Percentiles rank a stretch among this genome's conserved stretches.
Evolutionary conservation across 2,329 filamentous ascomycete species (phyloP).

Genomic region (Apiospora malaysiana): DNA sequence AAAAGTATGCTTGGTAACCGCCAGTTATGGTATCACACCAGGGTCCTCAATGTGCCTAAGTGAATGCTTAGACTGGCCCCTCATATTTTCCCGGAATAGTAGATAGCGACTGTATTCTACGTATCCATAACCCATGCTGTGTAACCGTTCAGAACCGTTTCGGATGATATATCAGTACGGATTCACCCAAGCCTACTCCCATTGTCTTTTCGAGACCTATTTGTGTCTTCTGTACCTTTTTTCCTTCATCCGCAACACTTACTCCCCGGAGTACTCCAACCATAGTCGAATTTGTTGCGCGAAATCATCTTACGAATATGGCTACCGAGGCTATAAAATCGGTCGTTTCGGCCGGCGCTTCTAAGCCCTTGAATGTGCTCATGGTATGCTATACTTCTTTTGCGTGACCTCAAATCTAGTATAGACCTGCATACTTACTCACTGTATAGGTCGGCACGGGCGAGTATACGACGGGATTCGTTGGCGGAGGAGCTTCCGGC

Average conservation of each 20-base stretch:
- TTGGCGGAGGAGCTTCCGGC: constrained; percentile 79
- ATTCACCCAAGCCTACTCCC: neutral
- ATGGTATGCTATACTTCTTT: constrained; percentile 57
- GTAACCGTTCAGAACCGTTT: neutral
- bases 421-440: neutral
- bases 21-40: neutral
- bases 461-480: constrained; percentile 96
- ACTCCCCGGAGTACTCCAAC: neutral
- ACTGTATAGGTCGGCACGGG: constrained; percentile 77
- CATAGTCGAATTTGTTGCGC: neutral
- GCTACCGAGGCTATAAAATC: constrained; percentile 29
- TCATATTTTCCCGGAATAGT: neutral
- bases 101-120: neutral
- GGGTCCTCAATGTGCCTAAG: neutral
- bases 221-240: neutral
- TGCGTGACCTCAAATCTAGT: too few species aligned
- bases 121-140: neutral
- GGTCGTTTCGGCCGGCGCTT: constrained; percentile 23
- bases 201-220: neutral
- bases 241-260: neutral
- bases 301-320: constrained; percentile 25
- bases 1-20: neutral
- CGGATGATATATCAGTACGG: neutral
- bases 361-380: constrained; percentile 66
- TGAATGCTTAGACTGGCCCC: neutral